These are phyloP conservation scores for Trebouxia sp. DNA, from an alignment of 139 green algal species.

Conservation along the genomic window DNA sequence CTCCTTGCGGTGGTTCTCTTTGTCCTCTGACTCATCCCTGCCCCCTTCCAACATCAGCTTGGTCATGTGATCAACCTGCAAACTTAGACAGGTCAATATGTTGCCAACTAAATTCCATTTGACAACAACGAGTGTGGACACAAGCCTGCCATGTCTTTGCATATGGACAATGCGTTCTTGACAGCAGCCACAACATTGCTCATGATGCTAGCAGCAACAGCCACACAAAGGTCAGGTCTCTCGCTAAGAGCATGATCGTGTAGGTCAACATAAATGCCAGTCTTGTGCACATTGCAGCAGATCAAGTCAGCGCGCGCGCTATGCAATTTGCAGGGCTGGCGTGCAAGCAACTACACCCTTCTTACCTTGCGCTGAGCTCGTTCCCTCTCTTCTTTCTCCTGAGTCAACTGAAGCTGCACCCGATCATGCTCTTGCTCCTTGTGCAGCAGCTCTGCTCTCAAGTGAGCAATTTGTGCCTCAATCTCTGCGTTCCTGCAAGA, in stretches of 20 bases:
- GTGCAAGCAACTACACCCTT: neutral
- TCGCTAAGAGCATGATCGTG: too few relatives aligned
- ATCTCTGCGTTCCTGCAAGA: slow-evolving; percentile 54
- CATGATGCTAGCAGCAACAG: too few relatives aligned
- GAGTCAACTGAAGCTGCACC: slow-evolving; percentile 68
- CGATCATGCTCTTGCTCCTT: slow-evolving; percentile 83
- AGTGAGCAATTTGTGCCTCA: slow-evolving; percentile 64
- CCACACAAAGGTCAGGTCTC: too few relatives aligned
- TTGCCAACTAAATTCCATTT: too few relatives aligned
- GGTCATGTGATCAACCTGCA: slow-evolving; percentile 52
- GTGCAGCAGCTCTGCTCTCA: slow-evolving; percentile 72
- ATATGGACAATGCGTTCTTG: too few relatives aligned
- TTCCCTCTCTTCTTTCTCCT: slow-evolving; percentile 77
- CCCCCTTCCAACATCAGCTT: slow-evolving; percentile 47
- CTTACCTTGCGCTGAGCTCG: slow-evolving; percentile 73
- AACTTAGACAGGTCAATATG: neutral
- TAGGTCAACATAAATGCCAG: neutral
- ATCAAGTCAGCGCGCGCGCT: too few relatives aligned
- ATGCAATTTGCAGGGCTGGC: neutral
- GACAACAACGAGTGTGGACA: too few relatives aligned
- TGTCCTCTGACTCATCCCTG: slow-evolving; percentile 9
- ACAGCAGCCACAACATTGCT: too few relatives aligned
- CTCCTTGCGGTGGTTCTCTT: slow-evolving; percentile 32
- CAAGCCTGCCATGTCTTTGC: too few relatives aligned
- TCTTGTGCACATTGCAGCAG: too few relatives aligned